These are phyloP conservation scores for Calonectria hongkongensis DNA, from an alignment of 2,329 filamentous ascomycete genomes.

Conservation along the genomic window DNA sequence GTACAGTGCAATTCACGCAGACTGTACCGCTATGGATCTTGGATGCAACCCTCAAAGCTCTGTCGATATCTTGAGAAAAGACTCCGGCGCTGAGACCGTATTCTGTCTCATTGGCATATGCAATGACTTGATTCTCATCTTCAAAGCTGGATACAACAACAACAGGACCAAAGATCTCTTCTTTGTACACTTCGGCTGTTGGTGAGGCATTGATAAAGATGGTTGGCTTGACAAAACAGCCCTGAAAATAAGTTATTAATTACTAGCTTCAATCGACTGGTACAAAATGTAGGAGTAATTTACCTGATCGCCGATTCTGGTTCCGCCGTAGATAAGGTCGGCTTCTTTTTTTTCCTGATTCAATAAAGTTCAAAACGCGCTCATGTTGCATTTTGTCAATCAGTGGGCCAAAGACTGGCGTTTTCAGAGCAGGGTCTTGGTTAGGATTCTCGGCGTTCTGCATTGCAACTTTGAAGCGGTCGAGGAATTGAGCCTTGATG, in stretches of 20 bases:
- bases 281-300: not conserved
- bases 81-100: constrained; percentile 5
- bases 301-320: not conserved
- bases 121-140: not conserved
- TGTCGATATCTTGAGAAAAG: constrained; percentile 2
- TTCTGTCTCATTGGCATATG: not conserved
- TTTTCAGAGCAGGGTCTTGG: not conserved
- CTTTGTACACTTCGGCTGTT: not conserved
- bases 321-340: constrained; percentile 6
- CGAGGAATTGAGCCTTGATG: constrained; percentile 2
- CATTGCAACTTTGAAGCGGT: not conserved
- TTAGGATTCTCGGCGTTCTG: not conserved
- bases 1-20: constrained; percentile 6
- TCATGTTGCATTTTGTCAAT: constrained; percentile 1
- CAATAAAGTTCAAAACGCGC: not conserved
- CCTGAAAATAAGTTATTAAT: not conserved
- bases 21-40: constrained; percentile 13
- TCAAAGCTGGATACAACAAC: not conserved
- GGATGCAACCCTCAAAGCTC: not conserved
- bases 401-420: constrained; percentile 4
- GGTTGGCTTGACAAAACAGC: not conserved
- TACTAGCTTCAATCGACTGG: not conserved
- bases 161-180: constrained; percentile 9
- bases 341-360: constrained; percentile 19
- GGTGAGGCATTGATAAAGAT: constrained; percentile 3